Conservation (phyloP, 495 filamentous ascomycete genomes). For the Penicillium nucicola region DNA sequence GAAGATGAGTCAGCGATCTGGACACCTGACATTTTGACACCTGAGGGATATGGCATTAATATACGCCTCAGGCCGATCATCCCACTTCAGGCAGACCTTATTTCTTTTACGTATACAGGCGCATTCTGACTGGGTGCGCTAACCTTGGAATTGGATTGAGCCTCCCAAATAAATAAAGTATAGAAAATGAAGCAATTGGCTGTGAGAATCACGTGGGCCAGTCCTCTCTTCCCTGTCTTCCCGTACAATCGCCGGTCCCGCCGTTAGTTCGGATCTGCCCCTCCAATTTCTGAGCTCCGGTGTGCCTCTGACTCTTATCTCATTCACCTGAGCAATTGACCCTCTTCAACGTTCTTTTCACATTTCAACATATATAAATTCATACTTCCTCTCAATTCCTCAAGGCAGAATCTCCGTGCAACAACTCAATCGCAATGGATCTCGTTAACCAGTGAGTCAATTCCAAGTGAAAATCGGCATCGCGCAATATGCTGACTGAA, state of each 20-base stretch:
- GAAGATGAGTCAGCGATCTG: conserved; percentile 13
- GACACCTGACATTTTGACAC: not conserved
- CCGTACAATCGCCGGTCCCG: conserved; percentile 4
- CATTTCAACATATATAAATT: too few relatives aligned
- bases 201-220: conserved; percentile 7
- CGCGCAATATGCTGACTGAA: not conserved
- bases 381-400: not conserved
- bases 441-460: conserved; percentile 76
- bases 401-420: conserved; percentile 27
- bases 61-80: too few relatives aligned
- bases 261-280: conserved; percentile 17
- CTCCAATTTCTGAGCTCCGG: conserved; percentile 28
- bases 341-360: too few relatives aligned
- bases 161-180: too few relatives aligned
- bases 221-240: not conserved
- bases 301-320: conserved; percentile 7
- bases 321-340: conserved; percentile 8
- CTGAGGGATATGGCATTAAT: conserved; percentile 12
- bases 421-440: conserved; percentile 57
- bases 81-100: conserved; percentile 2
- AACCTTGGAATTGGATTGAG: too few relatives aligned
- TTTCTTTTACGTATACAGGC: not conserved
- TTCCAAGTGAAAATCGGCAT: conserved; percentile 3
- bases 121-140: too few relatives aligned
- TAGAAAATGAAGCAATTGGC: too few relatives aligned